Base-by-base conservation (phyloP, 768 basidiomycete genomes). In the Chiua virens region DNA sequence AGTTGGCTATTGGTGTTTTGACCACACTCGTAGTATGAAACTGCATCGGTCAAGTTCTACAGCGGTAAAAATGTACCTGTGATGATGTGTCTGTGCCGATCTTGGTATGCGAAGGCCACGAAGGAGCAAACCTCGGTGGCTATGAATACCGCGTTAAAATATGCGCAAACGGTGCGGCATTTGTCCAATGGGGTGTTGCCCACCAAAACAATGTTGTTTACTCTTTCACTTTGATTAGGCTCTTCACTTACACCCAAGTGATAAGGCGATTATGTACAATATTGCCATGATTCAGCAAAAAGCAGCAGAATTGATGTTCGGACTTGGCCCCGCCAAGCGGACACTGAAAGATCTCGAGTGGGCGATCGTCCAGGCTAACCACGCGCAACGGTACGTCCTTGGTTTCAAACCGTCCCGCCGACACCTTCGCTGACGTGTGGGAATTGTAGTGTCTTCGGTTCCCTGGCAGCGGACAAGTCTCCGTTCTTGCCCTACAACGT, bases 271-370 rank as follows among this genome's bases (percentile, higher is more conserved):
- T 45, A 54, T 92, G 38, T 98, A 95, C 72, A 98, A 99, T 68
- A 91, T 98, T 60, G 95, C 96, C 48, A 95, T 99, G 89, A 93
- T 98, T 30, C 87, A 95, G 68, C 97, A 99, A 67, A 98, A 98
- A 70, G 86, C 90, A 0, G 90, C 92, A 0, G 96, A 98, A 67
- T 79, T 98, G 72, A 72, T 98, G 22, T 86, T 93, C 57, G 77
- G 82, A 1, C 71, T 95, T 22, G 76, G 78, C 1, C 79, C 86
- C 1, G 75, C 82, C 23, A 92, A 93, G 66, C 86, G 96, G 18
- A 82, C 87, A 2, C 75, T 94, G 9, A 82, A 81, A 49, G 93
- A 98, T 54, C 76, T 98, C 20, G 78, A 88, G 54, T 75, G 75
- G 41, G 91, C 87, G 3, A 83, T 93, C 47, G 81, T 85, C 36